Percentiles rank a stretch among this genome's conserved stretches.
These are phyloP conservation scores for Gyromitra esculenta DNA, from an alignment of 2,329 filamentous ascomycete species.

Conservation along the genomic window DNA sequence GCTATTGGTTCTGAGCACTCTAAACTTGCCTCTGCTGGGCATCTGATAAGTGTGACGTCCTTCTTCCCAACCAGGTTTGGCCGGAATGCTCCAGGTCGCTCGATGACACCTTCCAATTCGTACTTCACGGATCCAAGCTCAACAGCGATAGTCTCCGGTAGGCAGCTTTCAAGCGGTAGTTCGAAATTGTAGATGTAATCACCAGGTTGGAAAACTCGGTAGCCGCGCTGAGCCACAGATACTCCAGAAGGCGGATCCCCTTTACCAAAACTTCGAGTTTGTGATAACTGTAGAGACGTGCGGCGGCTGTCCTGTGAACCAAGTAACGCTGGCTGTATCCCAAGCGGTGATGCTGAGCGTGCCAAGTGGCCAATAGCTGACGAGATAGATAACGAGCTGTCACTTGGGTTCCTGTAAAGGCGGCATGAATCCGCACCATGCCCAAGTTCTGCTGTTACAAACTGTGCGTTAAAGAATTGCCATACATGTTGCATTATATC, in stretches of 20 bases:
- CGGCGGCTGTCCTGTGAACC: conserved; percentile 68
- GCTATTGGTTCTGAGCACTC: conserved; percentile 94
- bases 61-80: conserved; percentile 84
- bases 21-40: conserved; percentile 85
- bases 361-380: conserved; percentile 57
- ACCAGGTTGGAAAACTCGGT: conserved; percentile 82
- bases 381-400: conserved; percentile 61
- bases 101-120: conserved; percentile 83
- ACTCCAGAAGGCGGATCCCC: conserved; percentile 71
- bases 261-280: conserved; percentile 86
- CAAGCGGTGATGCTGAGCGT: conserved; percentile 55
- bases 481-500: conserved; percentile 86
- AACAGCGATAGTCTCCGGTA: conserved; percentile 84
- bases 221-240: conserved; percentile 77
- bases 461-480: conserved; percentile 88
- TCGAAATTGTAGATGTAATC: conserved; percentile 83
- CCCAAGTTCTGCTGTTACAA: conserved; percentile 68
- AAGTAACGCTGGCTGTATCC: conserved; percentile 60
- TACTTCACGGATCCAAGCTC: conserved; percentile 88
- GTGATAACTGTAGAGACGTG: conserved; percentile 80
- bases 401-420: conserved; percentile 63
- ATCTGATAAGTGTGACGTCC: conserved; percentile 83
- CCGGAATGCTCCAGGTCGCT: conserved; percentile 88
- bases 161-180: conserved; percentile 79
- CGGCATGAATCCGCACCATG: conserved; percentile 73